Evolutionary conservation across 768 basidiomycete genomes (phyloP).

Genomic region (Naematelia aurantialba): DNA sequence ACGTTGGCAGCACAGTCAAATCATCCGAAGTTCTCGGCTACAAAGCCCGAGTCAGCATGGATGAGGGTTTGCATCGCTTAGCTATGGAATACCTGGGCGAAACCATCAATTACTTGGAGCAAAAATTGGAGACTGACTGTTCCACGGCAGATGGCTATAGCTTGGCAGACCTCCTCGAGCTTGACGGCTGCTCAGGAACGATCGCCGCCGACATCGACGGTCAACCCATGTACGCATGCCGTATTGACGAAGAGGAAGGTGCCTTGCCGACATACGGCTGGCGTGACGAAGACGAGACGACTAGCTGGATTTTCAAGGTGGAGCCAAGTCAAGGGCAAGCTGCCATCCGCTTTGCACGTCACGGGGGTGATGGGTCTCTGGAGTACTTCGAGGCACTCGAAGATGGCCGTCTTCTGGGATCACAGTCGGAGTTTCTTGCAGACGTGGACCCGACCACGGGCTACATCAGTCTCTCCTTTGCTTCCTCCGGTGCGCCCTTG

Average conservation of each 20-base stretch:
- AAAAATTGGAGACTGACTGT: conserved; percentile 15
- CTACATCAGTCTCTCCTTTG: conserved; percentile 13
- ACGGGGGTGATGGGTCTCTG: too few species aligned
- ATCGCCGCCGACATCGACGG: conserved; percentile 20
- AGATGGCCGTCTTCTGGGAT: conserved; percentile 8
- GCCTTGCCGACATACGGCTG: neutral
- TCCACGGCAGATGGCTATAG: neutral
- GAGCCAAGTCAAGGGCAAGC: neutral
- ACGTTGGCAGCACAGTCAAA: conserved; percentile 14
- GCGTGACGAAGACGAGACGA: conserved; percentile 7
- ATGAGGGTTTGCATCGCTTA: conserved; percentile 31
- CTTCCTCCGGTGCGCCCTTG: conserved; percentile 9
- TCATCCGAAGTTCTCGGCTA: conserved; percentile 26
- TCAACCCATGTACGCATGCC: neutral
- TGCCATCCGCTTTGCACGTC: neutral
- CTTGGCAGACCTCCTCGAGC: conserved; percentile 17
- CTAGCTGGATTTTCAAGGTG: conserved; percentile 6
- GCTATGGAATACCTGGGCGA: conserved; percentile 12
- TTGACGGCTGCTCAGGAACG: conserved; percentile 34
- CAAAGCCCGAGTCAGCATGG: conserved; percentile 23
- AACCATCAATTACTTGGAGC: conserved; percentile 15
- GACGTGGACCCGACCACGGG: conserved; percentile 10
- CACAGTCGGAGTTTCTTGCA: conserved; percentile 3
- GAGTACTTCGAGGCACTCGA: neutral
- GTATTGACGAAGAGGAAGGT: conserved; percentile 11